A percentile compares a stretch with the other conserved stretches of the same genome.
phyloP scores from a whole-genome alignment of 495 filamentous ascomycete genomes.

The Hypoxylon subgilvum region DNA sequence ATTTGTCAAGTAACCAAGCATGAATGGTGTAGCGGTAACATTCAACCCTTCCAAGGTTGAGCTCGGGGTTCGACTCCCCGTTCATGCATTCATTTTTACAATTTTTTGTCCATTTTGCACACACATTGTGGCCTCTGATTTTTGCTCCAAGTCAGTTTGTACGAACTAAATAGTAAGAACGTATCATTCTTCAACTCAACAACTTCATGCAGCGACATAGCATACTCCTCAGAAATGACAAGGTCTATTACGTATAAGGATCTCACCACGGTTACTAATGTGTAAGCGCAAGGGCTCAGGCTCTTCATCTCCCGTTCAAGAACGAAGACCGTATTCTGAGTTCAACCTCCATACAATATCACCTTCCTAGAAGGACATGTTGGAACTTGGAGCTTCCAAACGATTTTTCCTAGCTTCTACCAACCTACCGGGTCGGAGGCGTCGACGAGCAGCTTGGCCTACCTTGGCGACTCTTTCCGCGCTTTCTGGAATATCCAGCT shows the following conservation, averaged over 20 bases:
- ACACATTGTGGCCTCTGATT: not conserved
- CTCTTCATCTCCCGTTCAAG: too few species aligned
- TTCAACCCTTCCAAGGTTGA: slow-evolving; percentile 38
- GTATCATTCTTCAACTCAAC: too few species aligned
- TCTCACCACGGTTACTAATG: too few species aligned
- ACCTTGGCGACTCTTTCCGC: slow-evolving; percentile 19
- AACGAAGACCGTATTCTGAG: too few species aligned
- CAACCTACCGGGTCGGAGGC: slow-evolving; percentile 28
- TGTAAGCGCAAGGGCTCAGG: too few species aligned
- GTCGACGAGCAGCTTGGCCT: slow-evolving; percentile 24
- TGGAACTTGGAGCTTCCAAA: not conserved
- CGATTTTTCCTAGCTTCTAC: slow-evolving; percentile 18
- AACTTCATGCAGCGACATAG: not conserved
- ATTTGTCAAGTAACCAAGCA: not conserved
- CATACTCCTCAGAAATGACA: too few species aligned
- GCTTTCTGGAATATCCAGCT: slow-evolving; percentile 9
- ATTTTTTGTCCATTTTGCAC: not conserved
- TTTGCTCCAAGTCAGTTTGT: too few species aligned
- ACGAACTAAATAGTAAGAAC: too few species aligned
- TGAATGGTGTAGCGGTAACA: slow-evolving; percentile 37
- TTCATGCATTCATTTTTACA: slow-evolving; percentile 14
- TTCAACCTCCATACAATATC: too few species aligned
- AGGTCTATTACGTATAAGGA: too few species aligned
- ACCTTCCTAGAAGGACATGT: too few species aligned
- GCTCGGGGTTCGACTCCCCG: slow-evolving; percentile 34